These are phyloP conservation scores for Mangifera indica DNA, from an alignment of 345 rosid species.

Conservation along the genomic window DNA sequence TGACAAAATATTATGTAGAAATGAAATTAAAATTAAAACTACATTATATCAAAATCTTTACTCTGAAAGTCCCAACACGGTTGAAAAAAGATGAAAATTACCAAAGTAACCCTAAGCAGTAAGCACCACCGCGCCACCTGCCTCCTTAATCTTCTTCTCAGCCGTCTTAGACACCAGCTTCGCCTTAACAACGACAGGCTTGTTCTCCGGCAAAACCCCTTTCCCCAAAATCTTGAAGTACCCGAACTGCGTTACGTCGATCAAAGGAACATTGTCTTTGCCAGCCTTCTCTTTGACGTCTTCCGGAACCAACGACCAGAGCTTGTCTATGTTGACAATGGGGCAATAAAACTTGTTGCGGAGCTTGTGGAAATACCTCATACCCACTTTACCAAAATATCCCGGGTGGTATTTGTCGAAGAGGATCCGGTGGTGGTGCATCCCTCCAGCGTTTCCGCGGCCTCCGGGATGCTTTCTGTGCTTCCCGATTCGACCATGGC, in stretches of 20 bases:
- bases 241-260: slow-evolving; percentile 67
- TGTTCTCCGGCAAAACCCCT: no score
- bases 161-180: no score
- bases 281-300: slow-evolving; percentile 56
- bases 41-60: no score
- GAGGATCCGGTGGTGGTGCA: slow-evolving; percentile 86
- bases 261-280: slow-evolving; percentile 54
- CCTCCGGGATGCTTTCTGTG: slow-evolving; percentile 85
- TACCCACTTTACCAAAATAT: slow-evolving; percentile 62
- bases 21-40: no score
- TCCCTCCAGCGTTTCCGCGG: slow-evolving; percentile 80
- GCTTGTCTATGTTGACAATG: neutral
- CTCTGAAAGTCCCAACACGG: no score
- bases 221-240: slow-evolving; percentile 25
- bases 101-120: no score
- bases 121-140: no score
- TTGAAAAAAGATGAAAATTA: no score
- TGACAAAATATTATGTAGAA: no score
- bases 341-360: neutral
- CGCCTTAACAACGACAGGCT: no score
- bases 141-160: no score
- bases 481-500: slow-evolving; percentile 54
- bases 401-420: slow-evolving; percentile 90
- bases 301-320: slow-evolving; percentile 50
- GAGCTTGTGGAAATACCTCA: slow-evolving; percentile 78